Base-by-base conservation (phyloP, 2,329 filamentous ascomycete species). In the Akanthomyces uredinophilus region DNA sequence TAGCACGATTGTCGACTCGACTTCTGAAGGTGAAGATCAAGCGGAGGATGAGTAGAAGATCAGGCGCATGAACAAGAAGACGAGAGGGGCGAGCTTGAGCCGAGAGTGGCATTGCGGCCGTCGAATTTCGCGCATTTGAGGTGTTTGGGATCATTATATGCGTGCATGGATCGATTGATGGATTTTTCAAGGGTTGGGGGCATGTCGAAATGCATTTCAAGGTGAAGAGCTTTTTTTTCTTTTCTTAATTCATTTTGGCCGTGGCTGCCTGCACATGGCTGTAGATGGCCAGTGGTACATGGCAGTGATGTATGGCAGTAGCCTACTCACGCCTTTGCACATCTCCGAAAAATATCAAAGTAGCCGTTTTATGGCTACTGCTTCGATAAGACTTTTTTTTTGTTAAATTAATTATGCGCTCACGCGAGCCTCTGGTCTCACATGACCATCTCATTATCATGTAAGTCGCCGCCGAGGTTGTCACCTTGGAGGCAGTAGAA, bases 1-100 rank as follows among this genome's bases (percentile, higher is more conserved):
- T 6, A 78, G 77, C 43, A 65, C 53, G 8, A 55, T 61, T 50
- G 59, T 61, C 32, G 51, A 55, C 20, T 20, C 41, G 3, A 11
- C 24, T 3, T 7, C 22, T 1, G 59, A 61, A n/a, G 43, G 4
- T 3, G 50, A 43, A 5, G 43, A 37, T 6, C 41, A 55, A 24
- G 22, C 5, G 2, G 59, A 50, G 6, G 59, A 61, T n/a, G 13
- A 61, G 24, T 55, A 32, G 27, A n/a, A 27, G 27, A 35, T 5
- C 6, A 10, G 32, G 11, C 32, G 7, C 7, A 8, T 20, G 43
- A 10, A 39, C 37, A 39, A 5, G 37, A 16, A 39, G 37, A 16
- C 16, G 16, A 39, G 5, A 39, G 37, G 13, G 4, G 37, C 11
- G 37, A 22, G 11, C 7, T 20, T 52, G 32, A 4, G 27, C 24